These are phyloP conservation scores for Tritrichomonas foetus DNA, from an alignment of 208 protist species.

Conservation along the genomic window DNA sequence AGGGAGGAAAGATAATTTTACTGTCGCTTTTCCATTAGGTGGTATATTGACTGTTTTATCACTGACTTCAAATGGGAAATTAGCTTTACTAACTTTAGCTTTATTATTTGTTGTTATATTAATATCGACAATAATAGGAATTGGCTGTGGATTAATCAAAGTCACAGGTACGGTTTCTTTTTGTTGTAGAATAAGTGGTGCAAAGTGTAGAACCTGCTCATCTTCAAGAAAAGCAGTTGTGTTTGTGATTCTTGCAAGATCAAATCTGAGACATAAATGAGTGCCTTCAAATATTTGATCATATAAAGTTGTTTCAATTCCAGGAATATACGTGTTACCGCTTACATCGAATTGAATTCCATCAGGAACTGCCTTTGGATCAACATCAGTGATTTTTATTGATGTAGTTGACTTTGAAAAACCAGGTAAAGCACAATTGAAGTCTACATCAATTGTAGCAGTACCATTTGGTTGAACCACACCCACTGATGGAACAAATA, in stretches of 20 bases:
- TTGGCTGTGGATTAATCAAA: conserved; percentile 14
- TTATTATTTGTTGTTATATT: background rate
- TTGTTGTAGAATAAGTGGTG: background rate
- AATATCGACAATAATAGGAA: background rate
- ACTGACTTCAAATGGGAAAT: background rate
- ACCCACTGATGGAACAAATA: background rate
- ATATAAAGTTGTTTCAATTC: background rate
- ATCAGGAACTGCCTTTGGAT: background rate
- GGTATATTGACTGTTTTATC: background rate
- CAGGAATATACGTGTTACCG: background rate
- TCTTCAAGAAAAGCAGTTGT: background rate
- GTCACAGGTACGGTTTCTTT: background rate
- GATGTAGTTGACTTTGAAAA: background rate
- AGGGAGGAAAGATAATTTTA: background rate
- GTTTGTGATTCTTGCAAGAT: background rate
- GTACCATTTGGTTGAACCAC: background rate
- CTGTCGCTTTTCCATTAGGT: background rate
- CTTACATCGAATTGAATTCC: background rate
- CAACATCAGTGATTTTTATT: background rate
- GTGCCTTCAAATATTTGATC: conserved; percentile 2
- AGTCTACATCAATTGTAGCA: background rate
- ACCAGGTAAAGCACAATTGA: background rate
- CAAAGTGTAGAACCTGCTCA: background rate
- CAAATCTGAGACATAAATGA: background rate
- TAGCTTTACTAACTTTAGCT: background rate